Conservation (phyloP, 768 basidiomycete genomes). For the Nidula microcarpa region DNA sequence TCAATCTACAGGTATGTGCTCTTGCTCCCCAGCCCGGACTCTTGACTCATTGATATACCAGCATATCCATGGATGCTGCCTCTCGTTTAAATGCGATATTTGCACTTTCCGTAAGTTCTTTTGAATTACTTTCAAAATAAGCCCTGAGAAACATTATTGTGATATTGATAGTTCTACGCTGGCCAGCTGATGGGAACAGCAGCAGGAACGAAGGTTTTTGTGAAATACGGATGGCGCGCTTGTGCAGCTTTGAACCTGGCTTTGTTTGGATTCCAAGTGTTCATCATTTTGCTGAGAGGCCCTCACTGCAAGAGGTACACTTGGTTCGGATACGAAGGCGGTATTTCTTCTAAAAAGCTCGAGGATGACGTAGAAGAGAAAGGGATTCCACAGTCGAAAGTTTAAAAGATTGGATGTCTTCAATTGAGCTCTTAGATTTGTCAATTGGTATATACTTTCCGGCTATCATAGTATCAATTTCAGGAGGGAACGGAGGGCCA, state of each 20-base stretch:
- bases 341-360: constrained; percentile 15
- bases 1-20: constrained; percentile 41
- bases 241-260: constrained; percentile 51
- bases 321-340: constrained; percentile 56
- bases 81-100: constrained; percentile 67
- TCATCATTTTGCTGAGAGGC: constrained; percentile 52
- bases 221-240: constrained; percentile 61
- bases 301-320: constrained; percentile 49
- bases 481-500: no score
- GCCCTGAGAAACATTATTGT: not conserved
- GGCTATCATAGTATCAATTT: no score
- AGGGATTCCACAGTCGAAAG: no score
- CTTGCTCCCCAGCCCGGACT: not conserved
- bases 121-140: not conserved
- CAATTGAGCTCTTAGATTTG: no score
- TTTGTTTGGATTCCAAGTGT: constrained; percentile 45
- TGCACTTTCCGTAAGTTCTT: constrained; percentile 47
- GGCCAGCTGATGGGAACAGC: constrained; percentile 74
- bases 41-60: constrained; percentile 6
- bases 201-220: constrained; percentile 61
- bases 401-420: no score
- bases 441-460: no score
- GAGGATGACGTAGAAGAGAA: not conserved
- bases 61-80: constrained; percentile 32
- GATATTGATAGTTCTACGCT: constrained; percentile 41